A percentile compares a stretch with the other conserved stretches of the same genome.
These are phyloP conservation scores for Suillus subalutaceus DNA, from an alignment of 768 basidiomycete species.

Conservation along the genomic window DNA sequence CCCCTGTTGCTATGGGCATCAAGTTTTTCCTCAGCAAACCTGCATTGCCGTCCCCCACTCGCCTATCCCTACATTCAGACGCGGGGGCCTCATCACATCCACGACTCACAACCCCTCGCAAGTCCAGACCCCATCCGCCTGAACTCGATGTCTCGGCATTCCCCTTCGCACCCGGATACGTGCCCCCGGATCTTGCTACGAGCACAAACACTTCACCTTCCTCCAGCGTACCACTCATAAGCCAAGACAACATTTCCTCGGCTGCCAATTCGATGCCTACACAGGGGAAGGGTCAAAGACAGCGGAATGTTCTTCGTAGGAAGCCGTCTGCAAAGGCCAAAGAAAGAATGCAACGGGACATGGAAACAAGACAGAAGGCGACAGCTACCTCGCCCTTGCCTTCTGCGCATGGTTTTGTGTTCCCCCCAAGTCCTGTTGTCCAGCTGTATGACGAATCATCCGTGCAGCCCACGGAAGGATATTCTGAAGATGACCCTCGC, in stretches of 20 bases:
- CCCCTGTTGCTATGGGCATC: slow-evolving; percentile 30
- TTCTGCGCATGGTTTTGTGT: neutral
- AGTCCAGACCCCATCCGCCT: slow-evolving; percentile 20
- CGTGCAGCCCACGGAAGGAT: slow-evolving; percentile 18
- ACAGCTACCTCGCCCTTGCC: neutral
- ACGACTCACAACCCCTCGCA: slow-evolving; percentile 18
- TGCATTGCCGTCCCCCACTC: slow-evolving; percentile 24
- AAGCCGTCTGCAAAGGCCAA: slow-evolving; percentile 32
- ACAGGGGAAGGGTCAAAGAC: slow-evolving; percentile 20
- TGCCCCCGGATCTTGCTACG: slow-evolving; percentile 20
- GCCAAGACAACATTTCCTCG: slow-evolving; percentile 17
- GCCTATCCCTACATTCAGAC: slow-evolving; percentile 25
- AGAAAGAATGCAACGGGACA: slow-evolving; percentile 3
- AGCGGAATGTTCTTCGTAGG: slow-evolving; percentile 36
- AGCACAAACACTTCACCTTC: slow-evolving; percentile 10
- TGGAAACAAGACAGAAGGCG: neutral
- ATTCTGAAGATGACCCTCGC: slow-evolving; percentile 24
- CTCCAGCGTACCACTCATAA: slow-evolving; percentile 7
- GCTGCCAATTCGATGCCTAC: neutral
- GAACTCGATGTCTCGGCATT: slow-evolving; percentile 25
- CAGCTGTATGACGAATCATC: slow-evolving; percentile 40
- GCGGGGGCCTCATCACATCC: slow-evolving; percentile 15
- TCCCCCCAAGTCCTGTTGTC: slow-evolving; percentile 47
- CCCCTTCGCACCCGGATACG: slow-evolving; percentile 12
- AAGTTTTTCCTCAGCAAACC: slow-evolving; percentile 42